Evolutionary conservation across 345 rosid genomes (phyloP), one percentile per base, ranked within the genome.

Genomic region (Linum trigynum): DNA sequence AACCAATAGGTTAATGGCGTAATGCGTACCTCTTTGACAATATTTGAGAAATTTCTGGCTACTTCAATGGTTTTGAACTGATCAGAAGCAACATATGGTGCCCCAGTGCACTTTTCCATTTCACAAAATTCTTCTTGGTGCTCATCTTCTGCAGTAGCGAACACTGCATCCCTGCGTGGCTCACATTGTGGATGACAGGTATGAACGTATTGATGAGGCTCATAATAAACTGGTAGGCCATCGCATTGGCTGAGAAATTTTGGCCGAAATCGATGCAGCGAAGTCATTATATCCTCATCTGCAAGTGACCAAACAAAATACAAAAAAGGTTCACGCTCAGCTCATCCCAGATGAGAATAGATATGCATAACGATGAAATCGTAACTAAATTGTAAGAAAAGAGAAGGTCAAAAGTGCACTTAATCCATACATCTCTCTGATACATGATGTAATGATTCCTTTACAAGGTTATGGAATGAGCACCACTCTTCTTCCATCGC

Each of bases 401-500:
- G 41, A 69, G 39, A 10, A 63, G 55, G 55, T 32, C 37, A 63
- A 38, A 37, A 63, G 5, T 38, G 40, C 40, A 50, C 58, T 3
- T 7, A 40, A 69, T 63, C 56, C 89, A 62, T 83, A 92, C 98
- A 89, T 74, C 81, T 75, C 68, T 89, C 95, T 67, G 86, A 81
- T 61, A 87, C 83, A 63, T 87, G 84, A 72, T 79, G 81, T 55
- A 92, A 77, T 3, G 98, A 86, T 48, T 92, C 82, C 67, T 74
- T 91, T 71, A 78, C 64, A 74, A 89, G 84, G 77, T 86, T 71
- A 80, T 92, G 98, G 75, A 82, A 76, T 65, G 74, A 77, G 79
- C 98, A 92, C 97, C 98, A 92, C 65, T 84, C 89, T 82, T 87
- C 86, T 82, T 92, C 98, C 70, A 83, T 74, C 78, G 73, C 77